Evolutionary conservation across 2,329 filamentous ascomycete genomes (phyloP).

Genomic region (Colletotrichum australisinense): DNA sequence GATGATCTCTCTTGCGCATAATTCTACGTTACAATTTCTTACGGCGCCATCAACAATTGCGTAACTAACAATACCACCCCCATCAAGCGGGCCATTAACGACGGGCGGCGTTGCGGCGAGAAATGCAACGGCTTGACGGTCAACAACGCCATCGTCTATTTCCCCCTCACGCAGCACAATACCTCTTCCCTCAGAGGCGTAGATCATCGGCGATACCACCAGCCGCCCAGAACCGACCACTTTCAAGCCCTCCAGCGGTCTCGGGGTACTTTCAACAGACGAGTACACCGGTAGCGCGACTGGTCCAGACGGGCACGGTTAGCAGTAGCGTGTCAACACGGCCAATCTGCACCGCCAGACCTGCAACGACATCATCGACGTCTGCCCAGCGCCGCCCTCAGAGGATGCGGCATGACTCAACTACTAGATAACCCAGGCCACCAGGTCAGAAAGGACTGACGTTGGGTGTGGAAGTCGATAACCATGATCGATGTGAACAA

Average conservation of each 20-base stretch:
- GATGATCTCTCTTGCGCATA: constrained; percentile 57
- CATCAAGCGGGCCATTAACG: constrained; percentile 37
- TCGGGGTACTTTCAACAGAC: constrained; percentile 32
- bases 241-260: constrained; percentile 17
- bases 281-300: constrained; percentile 30
- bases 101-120: constrained; percentile 31
- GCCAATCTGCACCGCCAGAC: constrained; percentile 35
- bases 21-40: constrained; percentile 67
- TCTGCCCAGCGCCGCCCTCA: not conserved
- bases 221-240: constrained; percentile 23
- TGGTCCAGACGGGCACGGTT: constrained; percentile 23
- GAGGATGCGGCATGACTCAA: not conserved
- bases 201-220: constrained; percentile 37
- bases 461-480: constrained; percentile 32
- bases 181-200: constrained; percentile 36
- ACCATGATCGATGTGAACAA: constrained; percentile 9
- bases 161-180: constrained; percentile 40
- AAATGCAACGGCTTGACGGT: constrained; percentile 34
- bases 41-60: constrained; percentile 61
- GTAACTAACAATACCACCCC: constrained; percentile 50
- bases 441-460: constrained; percentile 36
- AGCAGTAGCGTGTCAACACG: constrained; percentile 36
- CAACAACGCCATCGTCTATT: constrained; percentile 41
- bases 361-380: constrained; percentile 36
- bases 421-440: constrained; percentile 41